Conservation (phyloP, 2,329 filamentous ascomycete genomes). For the Penicillium sp. region DNA sequence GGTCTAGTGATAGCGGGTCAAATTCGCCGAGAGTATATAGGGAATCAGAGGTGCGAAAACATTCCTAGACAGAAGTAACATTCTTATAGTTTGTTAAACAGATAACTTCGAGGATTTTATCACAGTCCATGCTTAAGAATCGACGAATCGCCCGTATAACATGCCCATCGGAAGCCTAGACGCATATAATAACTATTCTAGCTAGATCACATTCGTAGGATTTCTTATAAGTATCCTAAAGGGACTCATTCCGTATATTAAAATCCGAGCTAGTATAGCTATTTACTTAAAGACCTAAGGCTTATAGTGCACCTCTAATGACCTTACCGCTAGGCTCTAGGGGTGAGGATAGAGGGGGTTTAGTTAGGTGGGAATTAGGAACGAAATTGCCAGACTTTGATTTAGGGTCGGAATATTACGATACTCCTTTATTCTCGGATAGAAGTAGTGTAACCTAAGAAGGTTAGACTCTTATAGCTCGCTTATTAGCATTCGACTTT, state of each 20-base stretch:
- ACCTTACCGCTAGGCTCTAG: not conserved
- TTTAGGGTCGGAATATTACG: not conserved
- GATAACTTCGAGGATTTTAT: constrained; percentile 10
- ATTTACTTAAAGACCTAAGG: not conserved
- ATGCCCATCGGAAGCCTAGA: constrained; percentile 7
- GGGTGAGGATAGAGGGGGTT: not conserved
- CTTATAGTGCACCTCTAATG: not conserved
- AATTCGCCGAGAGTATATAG: constrained; percentile 15
- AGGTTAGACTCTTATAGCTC: not conserved
- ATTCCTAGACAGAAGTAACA: not conserved
- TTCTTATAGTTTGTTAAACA: constrained; percentile 12
- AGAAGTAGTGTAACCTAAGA: not conserved
- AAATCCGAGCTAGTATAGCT: constrained; percentile 4
- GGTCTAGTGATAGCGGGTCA: constrained; percentile 16
- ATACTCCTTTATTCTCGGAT: not conserved
- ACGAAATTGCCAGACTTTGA: not conserved
- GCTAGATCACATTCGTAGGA: constrained; percentile 24
- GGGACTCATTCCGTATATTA: constrained; percentile 18
- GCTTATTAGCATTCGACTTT: not conserved
- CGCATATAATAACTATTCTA: constrained; percentile 13
- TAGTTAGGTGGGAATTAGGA: not conserved
- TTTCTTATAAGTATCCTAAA: constrained; percentile 23
- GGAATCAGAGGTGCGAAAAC: constrained; percentile 8
- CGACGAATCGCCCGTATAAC: not conserved
- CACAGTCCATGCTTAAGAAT: not conserved